Percentiles rank a stretch among this genome's conserved stretches.
Evolutionary conservation across 345 rosid genomes (phyloP).

Genomic region (Salix purpurea): DNA sequence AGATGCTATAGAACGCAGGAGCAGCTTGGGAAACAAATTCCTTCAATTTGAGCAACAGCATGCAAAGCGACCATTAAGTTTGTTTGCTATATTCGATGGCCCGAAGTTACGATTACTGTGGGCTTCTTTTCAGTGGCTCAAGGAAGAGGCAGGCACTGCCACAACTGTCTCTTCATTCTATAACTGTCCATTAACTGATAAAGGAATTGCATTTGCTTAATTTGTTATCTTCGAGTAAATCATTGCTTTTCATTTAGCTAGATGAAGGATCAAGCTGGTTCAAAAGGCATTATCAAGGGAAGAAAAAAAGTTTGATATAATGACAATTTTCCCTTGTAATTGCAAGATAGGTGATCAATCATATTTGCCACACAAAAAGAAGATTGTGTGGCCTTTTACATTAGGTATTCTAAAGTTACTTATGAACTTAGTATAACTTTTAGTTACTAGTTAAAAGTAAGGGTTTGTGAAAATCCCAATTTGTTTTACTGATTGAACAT

Average conservation of each 20-base stretch:
- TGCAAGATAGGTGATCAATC: neutral
- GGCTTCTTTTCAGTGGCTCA: constrained; percentile 64
- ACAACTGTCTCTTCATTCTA: constrained; percentile 22
- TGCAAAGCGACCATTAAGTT: constrained; percentile 50
- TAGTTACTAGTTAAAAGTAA: too few relatives aligned
- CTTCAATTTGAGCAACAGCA: constrained; percentile 40
- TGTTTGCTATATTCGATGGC: constrained; percentile 66
- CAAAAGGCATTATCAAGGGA: neutral
- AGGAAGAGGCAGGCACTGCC: constrained; percentile 68
- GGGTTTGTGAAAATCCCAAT: too few relatives aligned
- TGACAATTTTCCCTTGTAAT: neutral
- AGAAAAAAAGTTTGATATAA: neutral
- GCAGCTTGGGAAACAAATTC: constrained; percentile 35
- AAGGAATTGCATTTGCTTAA: neutral
- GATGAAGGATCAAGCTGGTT: neutral
- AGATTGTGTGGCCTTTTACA: too few relatives aligned
- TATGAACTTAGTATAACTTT: too few relatives aligned
- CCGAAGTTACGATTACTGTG: constrained; percentile 66
- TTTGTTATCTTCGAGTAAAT: neutral
- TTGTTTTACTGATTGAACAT: too few relatives aligned
- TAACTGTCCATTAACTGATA: neutral
- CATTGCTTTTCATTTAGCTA: neutral
- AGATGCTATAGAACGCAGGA: constrained; percentile 42
- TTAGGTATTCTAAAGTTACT: too few relatives aligned
- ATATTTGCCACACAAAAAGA: too few relatives aligned